phyloP scores from a whole-genome alignment of 345 rosid species.

The Bruguiera gymnorhiza region DNA sequence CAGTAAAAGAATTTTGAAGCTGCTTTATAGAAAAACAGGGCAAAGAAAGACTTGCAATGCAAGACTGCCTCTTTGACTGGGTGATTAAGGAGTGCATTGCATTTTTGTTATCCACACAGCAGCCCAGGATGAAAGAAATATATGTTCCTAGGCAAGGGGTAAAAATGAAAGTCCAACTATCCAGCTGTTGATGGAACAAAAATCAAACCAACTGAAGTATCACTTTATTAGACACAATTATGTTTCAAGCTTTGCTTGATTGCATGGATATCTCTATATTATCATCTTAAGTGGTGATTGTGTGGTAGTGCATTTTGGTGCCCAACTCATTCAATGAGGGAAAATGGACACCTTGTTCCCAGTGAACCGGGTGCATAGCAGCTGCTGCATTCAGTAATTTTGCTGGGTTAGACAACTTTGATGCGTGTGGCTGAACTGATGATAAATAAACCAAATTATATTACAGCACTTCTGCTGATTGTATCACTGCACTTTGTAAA shows the following conservation, averaged over 20 bases:
- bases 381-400: background rate
- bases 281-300: too few relatives aligned
- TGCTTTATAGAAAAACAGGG: background rate
- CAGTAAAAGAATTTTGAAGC: background rate
- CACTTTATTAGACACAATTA: too few relatives aligned
- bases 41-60: background rate
- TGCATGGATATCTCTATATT: too few relatives aligned
- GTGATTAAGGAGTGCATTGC: background rate
- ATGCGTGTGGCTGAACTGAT: background rate
- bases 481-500: background rate
- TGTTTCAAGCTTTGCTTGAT: too few relatives aligned
- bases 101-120: background rate
- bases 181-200: too few relatives aligned
- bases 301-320: too few relatives aligned
- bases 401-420: background rate
- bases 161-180: too few relatives aligned
- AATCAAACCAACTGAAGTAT: too few relatives aligned
- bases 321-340: background rate
- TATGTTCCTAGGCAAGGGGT: too few relatives aligned
- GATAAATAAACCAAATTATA: background rate
- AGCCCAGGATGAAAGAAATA: too few relatives aligned
- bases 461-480: background rate
- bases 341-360: background rate
- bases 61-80: background rate
- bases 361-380: background rate